A percentile compares a stretch with the other conserved stretches of the same genome.
Conservation (phyloP, 208 protist genomes). For the Leishmania tarentolae region DNA sequence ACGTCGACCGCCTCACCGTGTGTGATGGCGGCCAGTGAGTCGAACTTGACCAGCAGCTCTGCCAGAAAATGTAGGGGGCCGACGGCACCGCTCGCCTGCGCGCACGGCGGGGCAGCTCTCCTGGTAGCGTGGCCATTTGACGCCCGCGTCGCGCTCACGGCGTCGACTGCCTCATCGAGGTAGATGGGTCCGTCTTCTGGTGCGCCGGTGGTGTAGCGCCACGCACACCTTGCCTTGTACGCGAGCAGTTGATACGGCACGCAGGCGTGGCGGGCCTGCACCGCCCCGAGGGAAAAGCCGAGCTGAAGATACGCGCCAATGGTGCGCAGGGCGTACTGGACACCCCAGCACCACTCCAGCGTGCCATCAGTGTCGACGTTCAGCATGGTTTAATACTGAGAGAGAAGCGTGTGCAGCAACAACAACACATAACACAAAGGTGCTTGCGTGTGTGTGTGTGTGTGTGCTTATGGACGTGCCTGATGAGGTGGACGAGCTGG, state of each 20-base stretch:
- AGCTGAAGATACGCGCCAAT: slow-evolving; percentile 51
- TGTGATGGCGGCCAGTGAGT: slow-evolving; percentile 41
- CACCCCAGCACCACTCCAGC: slow-evolving; percentile 41
- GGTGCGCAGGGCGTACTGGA: slow-evolving; percentile 49
- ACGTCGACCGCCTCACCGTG: slow-evolving; percentile 53
- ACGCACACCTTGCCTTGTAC: slow-evolving; percentile 14
- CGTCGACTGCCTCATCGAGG: background rate
- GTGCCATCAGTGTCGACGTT: slow-evolving; percentile 47
- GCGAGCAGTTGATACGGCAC: slow-evolving; percentile 21
- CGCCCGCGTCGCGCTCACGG: background rate
- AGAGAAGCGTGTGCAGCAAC: background rate
- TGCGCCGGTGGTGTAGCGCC: slow-evolving; percentile 10
- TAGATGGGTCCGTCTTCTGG: slow-evolving; percentile 10
- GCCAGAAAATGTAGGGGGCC: slow-evolving; percentile 13
- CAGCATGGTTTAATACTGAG: slow-evolving; percentile 25
- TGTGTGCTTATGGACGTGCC: too few species aligned
- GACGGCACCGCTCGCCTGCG: slow-evolving; percentile 3
- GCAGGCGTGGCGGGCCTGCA: slow-evolving; percentile 37
- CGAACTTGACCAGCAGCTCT: slow-evolving; percentile 40
- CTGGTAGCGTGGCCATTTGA: background rate
- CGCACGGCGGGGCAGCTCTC: background rate
- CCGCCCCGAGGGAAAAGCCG: slow-evolving; percentile 41
- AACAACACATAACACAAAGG: background rate
- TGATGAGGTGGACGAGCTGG: too few species aligned
- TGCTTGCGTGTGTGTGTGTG: too few species aligned